phyloP scores from a whole-genome alignment of 495 filamentous ascomycete species.

The Talaromyces liani region DNA sequence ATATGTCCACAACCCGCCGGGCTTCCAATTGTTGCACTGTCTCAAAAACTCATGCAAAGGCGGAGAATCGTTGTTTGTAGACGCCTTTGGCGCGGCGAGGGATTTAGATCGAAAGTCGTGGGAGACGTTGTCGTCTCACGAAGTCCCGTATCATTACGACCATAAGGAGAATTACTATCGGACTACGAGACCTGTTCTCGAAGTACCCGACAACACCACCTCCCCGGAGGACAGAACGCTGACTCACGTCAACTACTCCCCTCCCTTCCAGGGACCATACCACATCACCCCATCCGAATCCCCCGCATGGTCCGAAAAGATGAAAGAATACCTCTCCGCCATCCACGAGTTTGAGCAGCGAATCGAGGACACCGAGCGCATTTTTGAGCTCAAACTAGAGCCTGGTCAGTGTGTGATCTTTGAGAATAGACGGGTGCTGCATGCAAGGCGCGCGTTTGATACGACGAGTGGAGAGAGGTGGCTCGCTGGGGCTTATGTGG shows the following conservation, averaged over 20 bases:
- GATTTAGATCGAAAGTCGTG: constrained; percentile 8
- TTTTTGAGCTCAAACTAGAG: constrained; percentile 63
- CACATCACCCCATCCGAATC: constrained; percentile 7
- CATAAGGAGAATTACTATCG: constrained; percentile 56
- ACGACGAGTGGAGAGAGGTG: constrained; percentile 50
- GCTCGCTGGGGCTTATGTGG: constrained; percentile 80
- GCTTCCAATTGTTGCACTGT: constrained; percentile 81
- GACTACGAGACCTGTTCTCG: constrained; percentile 46
- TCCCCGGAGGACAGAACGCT: constrained; percentile 12
- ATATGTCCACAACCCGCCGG: constrained; percentile 74
- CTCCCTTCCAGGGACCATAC: constrained; percentile 56
- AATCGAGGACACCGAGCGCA: constrained; percentile 34
- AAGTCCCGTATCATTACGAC: constrained; percentile 59
- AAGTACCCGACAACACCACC: constrained; percentile 14
- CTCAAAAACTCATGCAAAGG: constrained; percentile 65
- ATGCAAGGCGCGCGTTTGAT: constrained; percentile 70
- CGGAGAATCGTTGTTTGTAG: constrained; percentile 76
- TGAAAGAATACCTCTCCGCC: constrained; percentile 19
- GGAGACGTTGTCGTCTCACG: constrained; percentile 28
- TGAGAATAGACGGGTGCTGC: constrained; percentile 70
- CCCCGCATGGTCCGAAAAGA: neutral
- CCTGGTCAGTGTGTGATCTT: constrained; percentile 83
- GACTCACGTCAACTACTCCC: constrained; percentile 58
- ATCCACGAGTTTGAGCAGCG: constrained; percentile 34
- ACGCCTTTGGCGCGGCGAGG: constrained; percentile 54